Base-by-base conservation (phyloP, 352 stramenopile species). In the Phytophthora capsici region DNA sequence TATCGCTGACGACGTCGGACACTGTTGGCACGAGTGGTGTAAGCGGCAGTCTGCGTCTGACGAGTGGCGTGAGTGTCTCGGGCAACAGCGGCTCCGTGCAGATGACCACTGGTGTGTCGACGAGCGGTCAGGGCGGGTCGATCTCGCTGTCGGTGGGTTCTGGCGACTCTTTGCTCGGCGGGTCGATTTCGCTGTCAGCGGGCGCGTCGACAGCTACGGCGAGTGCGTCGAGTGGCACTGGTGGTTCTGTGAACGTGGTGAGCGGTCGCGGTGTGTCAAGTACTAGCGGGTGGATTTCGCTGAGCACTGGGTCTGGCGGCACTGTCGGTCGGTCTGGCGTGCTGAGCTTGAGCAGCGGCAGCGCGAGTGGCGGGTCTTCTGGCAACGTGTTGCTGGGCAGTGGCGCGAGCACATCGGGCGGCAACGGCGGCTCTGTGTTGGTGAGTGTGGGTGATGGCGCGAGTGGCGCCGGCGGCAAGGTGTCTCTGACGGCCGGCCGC, bases 261-360 rank as follows among this genome's bases (percentile, higher is more conserved):
- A 75, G 61, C 44, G 67, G 67, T 23, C 38, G 66, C 20, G 66
- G 70, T 3, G 63, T 65, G 36, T 53, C 57, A 3, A 68, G 57
- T 28, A 58, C 57, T 10, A 75, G 65, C 38, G 66, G 65, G 2
- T 64, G 40, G 5, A 69, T 75, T 36, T 41, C 61, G 34, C 38
- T 77, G 59, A 47, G 52, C 36, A 68, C 40, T 13, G 50, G 43
- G 6, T 40, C 51, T 12, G 59, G 50, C 16, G 59, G 61, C 3
- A 51, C 50, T 17, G 20, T 17, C 5, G 59, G 59, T 51, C 51
- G 26, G 14, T 68, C 59, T 52, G 59, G 59, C 22, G 22, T 36
- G 16, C 26, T 68, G 36, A 60, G 30, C 20, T 32, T 32, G 28
- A 32, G 28, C 28, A 32, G 50, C 32, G 59, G 59, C 0, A 61